Evolutionary conservation across 306 rosid genomes (phyloP).

Genomic region (Medicago lupulina): DNA sequence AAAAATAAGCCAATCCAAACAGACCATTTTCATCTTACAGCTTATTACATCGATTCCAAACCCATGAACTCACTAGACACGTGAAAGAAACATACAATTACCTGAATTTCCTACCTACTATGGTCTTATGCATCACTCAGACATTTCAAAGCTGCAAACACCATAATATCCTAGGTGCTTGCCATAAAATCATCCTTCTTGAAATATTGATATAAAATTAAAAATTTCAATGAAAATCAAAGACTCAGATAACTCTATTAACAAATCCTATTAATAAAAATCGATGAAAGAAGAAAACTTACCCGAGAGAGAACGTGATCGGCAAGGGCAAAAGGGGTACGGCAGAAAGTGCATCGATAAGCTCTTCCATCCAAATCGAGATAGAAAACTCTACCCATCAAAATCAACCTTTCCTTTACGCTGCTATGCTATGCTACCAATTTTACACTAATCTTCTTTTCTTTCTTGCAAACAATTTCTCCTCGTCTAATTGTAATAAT

Average conservation of each 20-base stretch:
- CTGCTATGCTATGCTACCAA: no score
- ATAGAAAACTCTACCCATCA: conserved; percentile 71
- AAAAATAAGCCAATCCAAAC: no score
- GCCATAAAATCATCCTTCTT: conserved; percentile 2
- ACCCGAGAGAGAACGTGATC: conserved; percentile 72
- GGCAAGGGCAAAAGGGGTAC: conserved; percentile 66
- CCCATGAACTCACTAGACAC: no score
- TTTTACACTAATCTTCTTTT: no score
- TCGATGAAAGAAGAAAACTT: no score
- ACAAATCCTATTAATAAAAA: no score
- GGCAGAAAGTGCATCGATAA: conserved; percentile 67
- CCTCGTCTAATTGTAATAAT: no score
- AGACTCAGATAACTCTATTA: neutral
- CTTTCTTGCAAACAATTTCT: no score
- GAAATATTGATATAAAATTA: conserved; percentile 11
- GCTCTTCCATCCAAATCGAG: conserved; percentile 81
- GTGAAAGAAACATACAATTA: conserved; percentile 7
- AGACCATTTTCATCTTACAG: neutral
- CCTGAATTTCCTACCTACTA: conserved; percentile 25
- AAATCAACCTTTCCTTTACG: no score
- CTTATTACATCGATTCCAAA: neutral
- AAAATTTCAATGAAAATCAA: neutral
- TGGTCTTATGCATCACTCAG: conserved; percentile 7
- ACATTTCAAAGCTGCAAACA: conserved; percentile 10
- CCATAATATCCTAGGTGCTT: neutral